A percentile compares a stretch with the other conserved stretches of the same genome.
Evolutionary conservation across 179 eudicot species (phyloP).

Genomic region (Heliamphora pulchella): DNA sequence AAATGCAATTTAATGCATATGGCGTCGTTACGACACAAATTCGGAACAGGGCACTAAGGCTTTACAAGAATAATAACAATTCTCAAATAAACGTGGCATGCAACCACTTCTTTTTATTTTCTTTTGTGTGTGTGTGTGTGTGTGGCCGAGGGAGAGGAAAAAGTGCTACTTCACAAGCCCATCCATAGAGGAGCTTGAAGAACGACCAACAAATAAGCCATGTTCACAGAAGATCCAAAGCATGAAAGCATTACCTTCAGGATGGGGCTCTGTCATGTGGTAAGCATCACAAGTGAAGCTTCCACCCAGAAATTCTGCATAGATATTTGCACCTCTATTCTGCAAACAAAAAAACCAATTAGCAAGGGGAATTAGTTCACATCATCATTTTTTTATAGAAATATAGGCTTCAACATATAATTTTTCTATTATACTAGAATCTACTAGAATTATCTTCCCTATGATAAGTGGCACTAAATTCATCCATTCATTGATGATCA

Average conservation of each 20-base stretch:
- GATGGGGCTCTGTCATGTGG: conserved; percentile 98
- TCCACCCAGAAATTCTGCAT: conserved; percentile 94
- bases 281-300: conserved; percentile 95
- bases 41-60: neutral
- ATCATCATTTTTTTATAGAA: too few species aligned
- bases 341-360: conserved; percentile 23
- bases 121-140: too few species aligned
- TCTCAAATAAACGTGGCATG: too few species aligned
- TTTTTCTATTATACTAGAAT: too few species aligned
- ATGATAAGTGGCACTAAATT: too few species aligned
- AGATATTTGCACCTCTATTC: conserved; percentile 81
- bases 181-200: neutral
- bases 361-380: neutral
- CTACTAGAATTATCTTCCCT: too few species aligned
- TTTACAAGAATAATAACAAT: too few species aligned
- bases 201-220: neutral
- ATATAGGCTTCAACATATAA: too few species aligned
- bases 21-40: neutral
- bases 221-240: neutral
- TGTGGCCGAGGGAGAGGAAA: too few species aligned
- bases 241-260: conserved; percentile 54
- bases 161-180: neutral
- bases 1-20: conserved; percentile 8
- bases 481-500: neutral
- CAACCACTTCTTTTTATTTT: too few species aligned